Percentiles rank a stretch among this genome's conserved stretches.
Conservation (phyloP, 2,329 filamentous ascomycete species). For the Pseudogymnoascus sp. region DNA sequence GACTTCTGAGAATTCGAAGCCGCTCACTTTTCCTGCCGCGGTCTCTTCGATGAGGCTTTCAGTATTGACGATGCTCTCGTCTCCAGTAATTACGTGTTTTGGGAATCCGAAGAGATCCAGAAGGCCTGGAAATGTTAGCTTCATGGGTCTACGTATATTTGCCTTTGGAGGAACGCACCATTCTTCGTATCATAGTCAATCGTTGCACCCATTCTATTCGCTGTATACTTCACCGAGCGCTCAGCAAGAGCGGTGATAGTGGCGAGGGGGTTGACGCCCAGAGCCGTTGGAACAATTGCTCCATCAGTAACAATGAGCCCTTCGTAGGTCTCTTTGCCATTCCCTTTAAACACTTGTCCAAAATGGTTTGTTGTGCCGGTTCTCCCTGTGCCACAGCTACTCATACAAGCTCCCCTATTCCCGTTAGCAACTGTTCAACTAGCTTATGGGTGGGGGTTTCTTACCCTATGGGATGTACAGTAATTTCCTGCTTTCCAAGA, state of each 20-base stretch:
- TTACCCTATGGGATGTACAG: conserved; percentile 57
- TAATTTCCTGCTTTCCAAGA: conserved; percentile 49
- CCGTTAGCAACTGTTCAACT: conserved; percentile 14
- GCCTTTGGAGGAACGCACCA: not conserved
- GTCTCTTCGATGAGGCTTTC: conserved; percentile 30
- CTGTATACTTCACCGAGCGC: conserved; percentile 46
- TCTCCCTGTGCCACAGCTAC: conserved; percentile 45
- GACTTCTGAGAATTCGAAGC: conserved; percentile 54
- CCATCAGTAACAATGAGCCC: conserved; percentile 56
- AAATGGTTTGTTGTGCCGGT: conserved; percentile 53
- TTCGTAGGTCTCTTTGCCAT: conserved; percentile 40
- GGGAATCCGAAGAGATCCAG: conserved; percentile 49
- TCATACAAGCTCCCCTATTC: conserved; percentile 54
- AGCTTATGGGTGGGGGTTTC: conserved; percentile 14
- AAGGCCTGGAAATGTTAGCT: conserved; percentile 22
- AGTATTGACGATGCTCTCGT: conserved; percentile 34
- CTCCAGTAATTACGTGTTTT: conserved; percentile 25
- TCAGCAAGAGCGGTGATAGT: conserved; percentile 63
- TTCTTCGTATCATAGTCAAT: conserved; percentile 40
- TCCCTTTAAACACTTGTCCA: conserved; percentile 50
- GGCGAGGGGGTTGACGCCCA: conserved; percentile 59
- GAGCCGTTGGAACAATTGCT: conserved; percentile 50
- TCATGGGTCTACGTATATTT: not conserved
- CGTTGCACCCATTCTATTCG: conserved; percentile 31
- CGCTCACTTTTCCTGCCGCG: conserved; percentile 31